Evolutionary conservation across 2,329 filamentous ascomycete genomes (phyloP), one percentile per base, ranked within the genome.

Genomic region (Fusarium sp.): DNA sequence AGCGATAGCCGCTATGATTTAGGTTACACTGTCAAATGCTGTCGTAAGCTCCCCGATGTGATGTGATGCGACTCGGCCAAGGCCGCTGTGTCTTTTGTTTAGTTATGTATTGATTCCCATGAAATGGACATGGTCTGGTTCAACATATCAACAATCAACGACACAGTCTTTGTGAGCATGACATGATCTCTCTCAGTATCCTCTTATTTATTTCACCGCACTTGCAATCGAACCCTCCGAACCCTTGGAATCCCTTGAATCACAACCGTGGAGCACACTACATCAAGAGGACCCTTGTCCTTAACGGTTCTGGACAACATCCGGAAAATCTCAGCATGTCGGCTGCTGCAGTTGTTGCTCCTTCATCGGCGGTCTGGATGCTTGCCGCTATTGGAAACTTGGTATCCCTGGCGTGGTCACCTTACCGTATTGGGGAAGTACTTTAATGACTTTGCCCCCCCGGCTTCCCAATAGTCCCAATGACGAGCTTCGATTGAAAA

Each of bases 341-440:
- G 56, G 53, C 61, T 62, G 53, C 69, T 70, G 22, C 44, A 44
- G 73, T 57, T 68, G 64, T 56, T 66, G 57, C 58, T 65, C 31
- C 55, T 57, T 55, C 51, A 48, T 65, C 31, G 47, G 71, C 51
- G 62, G 71, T 68, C 71, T 73, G 63, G 59, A 68, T 68, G 62
- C 59, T 71, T 71, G 67, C 71, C 67, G 56, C 71, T 74, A 72
- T 65, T 71, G 68, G 59, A 67, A 73, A 65, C 38, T 50, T 68
- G 50, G 68, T 28, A 36, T 61, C 24, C 31, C 53, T 65, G 33
- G 56, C 26, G 33, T 41, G 16, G 12, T 41, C 51, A 36, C 71
- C 71, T 72, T 73, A 51, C 71, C 71, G 31, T 7, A 69, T 74
- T 50, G 39, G 59, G 59, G 71, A 35, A 60, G 26, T 26, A 65